Percentiles rank a stretch among this genome's conserved stretches.
These are phyloP conservation scores for Cupressus sempervirens DNA, from an alignment of 75 land plant species.

Conservation along the genomic window DNA sequence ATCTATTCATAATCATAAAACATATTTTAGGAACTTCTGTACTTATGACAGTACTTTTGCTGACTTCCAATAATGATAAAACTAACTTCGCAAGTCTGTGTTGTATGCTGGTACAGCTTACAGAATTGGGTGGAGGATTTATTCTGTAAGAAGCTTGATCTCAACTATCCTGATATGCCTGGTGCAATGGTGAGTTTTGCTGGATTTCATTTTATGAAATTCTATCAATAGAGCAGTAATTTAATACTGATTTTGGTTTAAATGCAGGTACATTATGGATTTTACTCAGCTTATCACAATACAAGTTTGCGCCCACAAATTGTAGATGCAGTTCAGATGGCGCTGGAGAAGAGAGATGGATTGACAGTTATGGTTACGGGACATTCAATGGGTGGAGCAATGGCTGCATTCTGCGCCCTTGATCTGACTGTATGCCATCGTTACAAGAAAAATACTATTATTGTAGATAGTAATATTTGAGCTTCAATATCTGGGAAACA, in stretches of 20 bases:
- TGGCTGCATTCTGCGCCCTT: slow-evolving; percentile 94
- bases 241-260: slow-evolving; percentile 8
- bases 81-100: not conserved
- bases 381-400: slow-evolving; percentile 98
- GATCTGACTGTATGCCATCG: slow-evolving; percentile 64
- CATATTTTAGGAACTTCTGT: not conserved
- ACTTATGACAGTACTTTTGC: not conserved
- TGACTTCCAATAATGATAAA: no score
- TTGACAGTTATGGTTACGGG: slow-evolving; percentile 67
- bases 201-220: not conserved
- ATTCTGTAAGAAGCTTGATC: slow-evolving; percentile 81
- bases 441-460: not conserved
- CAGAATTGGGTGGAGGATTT: slow-evolving; percentile 93
- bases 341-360: slow-evolving; percentile 42
- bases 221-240: not conserved
- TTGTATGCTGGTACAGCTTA: slow-evolving; percentile 39
- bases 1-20: not conserved
- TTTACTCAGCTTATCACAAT: slow-evolving; percentile 90
- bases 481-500: not conserved
- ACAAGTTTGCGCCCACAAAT: slow-evolving; percentile 72
- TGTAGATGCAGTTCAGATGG: slow-evolving; percentile 52
- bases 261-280: slow-evolving; percentile 89
- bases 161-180: slow-evolving; percentile 74
- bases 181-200: slow-evolving; percentile 73
- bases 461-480: not conserved